Percentiles rank a stretch among this genome's conserved stretches.
These are phyloP conservation scores for Fraxinus greggii DNA, from an alignment of 305 asterid species.

Conservation along the genomic window DNA sequence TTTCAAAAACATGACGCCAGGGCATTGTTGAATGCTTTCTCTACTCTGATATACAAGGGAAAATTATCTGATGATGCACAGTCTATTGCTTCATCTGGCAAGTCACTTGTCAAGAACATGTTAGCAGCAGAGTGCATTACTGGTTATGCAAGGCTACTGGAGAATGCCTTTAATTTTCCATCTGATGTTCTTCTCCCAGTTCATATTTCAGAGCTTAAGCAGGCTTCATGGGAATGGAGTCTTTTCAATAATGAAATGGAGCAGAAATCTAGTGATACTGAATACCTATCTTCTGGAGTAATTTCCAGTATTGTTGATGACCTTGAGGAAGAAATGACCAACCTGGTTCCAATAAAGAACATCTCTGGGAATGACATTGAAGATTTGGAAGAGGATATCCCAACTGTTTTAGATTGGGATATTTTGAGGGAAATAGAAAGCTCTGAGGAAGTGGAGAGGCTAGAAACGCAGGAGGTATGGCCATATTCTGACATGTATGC, in stretches of 20 bases:
- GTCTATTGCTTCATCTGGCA: constrained; percentile 72
- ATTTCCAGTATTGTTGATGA: constrained; percentile 62
- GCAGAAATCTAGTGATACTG: constrained; percentile 35
- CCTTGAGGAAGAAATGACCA: constrained; percentile 59
- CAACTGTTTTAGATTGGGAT: constrained; percentile 76
- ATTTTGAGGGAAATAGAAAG: constrained; percentile 70
- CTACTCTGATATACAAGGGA: constrained; percentile 62
- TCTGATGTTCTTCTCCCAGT: constrained; percentile 81
- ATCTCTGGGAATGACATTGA: constrained; percentile 42
- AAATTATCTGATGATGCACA: constrained; percentile 64
- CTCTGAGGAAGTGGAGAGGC: constrained; percentile 80
- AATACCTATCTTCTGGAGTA: constrained; percentile 35
- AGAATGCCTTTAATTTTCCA: constrained; percentile 72
- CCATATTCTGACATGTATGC: constrained; percentile 17
- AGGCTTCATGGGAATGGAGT: constrained; percentile 74
- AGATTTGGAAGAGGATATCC: constrained; percentile 46
- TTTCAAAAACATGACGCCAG: constrained; percentile 58
- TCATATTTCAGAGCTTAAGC: constrained; percentile 55
- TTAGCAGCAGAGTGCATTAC: constrained; percentile 72
- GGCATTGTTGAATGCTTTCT: constrained; percentile 60
- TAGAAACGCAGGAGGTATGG: constrained; percentile 83
- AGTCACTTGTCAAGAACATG: constrained; percentile 75
- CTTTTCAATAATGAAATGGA: constrained; percentile 53
- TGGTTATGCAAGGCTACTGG: constrained; percentile 67
- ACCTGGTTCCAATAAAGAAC: constrained; percentile 38